Base-by-base conservation (phyloP, 106 monocot species). In the Allium fistulosum region DNA sequence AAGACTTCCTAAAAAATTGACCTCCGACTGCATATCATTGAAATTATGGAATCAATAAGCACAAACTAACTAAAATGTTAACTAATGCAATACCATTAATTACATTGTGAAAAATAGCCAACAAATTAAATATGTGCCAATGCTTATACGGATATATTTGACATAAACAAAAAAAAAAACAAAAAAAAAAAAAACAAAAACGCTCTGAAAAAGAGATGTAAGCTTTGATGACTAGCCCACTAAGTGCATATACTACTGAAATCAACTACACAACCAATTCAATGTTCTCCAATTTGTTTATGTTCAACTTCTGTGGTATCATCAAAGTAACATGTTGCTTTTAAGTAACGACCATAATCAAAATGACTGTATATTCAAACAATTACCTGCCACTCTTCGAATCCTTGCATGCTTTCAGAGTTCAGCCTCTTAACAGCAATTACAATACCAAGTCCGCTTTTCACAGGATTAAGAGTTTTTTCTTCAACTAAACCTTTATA, bases 401-500 rank as follows among this genome's bases (percentile, higher is more conserved):
- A 74, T 14, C 86, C 86, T 63, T 87, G 86, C 76, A 87, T 69
- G 55, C 86, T 77, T 55, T 87, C 82, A 51, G 77, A 51, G 15
- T 87, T 77, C 18, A 82, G 77, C 58, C 83, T 82, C 86, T 87
- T 87, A n/a, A 87, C 82, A 2, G 86, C 86, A 74, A 87, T 68
- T 9, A 82, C 77, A 60, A 79, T 82, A 14, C 78, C 82, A 7
- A 69, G 7, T 0, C 80, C 77, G 26, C 64, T 71, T 61, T 67
- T 85, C 14, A 59, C 57, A 14, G 84, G 84, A 69, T 75, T 82
- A 65, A 79, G 26, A 45, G 76, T 82, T 70, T 76, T 86, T 70
- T 86, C 86, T 11, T 86, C 86, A 9, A 86, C 76, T 78, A 78
- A 86, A 63, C 86, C 86, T 60, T 86, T 86, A 69, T 70, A 86